Evolutionary conservation across 106 monocot genomes (phyloP).

Genomic region (Agapanthus africanus): DNA sequence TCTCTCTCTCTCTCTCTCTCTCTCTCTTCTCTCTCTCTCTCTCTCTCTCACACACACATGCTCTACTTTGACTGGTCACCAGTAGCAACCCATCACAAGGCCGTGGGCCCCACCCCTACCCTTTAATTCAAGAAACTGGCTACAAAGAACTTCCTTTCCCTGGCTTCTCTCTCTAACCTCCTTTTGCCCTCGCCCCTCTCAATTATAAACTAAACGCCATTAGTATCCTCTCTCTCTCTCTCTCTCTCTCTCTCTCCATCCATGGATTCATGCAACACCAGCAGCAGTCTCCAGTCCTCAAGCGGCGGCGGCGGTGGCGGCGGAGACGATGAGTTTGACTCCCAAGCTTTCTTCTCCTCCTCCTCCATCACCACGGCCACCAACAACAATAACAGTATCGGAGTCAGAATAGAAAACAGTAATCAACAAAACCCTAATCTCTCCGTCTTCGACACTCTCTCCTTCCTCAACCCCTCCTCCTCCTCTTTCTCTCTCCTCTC

Average conservation of each 20-base stretch:
- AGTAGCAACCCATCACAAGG: constrained; percentile 20
- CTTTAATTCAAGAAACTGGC: not conserved
- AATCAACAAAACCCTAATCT: not conserved
- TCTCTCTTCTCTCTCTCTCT: too few species aligned
- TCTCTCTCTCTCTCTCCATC: not conserved
- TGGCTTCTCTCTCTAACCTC: not conserved
- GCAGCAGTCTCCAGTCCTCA: constrained; percentile 66
- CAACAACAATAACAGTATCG: not conserved
- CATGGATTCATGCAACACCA: constrained; percentile 16
- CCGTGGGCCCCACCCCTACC: not conserved
- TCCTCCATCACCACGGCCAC: constrained; percentile 9
- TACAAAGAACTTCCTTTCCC: not conserved
- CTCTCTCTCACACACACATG: too few species aligned
- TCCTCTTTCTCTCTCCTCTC: not conserved
- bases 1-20: too few species aligned
- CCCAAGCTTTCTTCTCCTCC: constrained; percentile 52
- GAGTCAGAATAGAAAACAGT: not conserved
- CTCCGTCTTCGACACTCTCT: not conserved
- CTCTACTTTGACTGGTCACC: constrained; percentile 11
- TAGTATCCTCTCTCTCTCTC: not conserved
- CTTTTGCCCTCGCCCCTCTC: constrained; percentile 48
- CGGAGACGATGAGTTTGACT: constrained; percentile 34
- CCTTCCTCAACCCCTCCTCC: not conserved
- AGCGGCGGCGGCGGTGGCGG: constrained; percentile 43
- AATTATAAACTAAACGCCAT: too few species aligned